These are phyloP conservation scores for Phyllosticta paracitricarpa DNA, from an alignment of 2,329 filamentous ascomycete species.

Conservation along the genomic window DNA sequence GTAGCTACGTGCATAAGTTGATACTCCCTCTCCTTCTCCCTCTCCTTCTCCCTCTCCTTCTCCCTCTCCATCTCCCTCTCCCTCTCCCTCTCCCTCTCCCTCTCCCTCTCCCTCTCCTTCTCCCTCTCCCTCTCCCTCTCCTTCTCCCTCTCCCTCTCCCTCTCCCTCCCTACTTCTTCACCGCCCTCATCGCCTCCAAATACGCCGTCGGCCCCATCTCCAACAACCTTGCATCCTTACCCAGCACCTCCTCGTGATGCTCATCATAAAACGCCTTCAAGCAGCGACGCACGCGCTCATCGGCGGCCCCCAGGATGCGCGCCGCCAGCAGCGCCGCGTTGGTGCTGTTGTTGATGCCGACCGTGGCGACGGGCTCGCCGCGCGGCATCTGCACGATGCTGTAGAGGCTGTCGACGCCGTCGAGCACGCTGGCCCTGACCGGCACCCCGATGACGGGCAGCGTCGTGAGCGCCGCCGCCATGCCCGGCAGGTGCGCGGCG, in stretches of 20 bases:
- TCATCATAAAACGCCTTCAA: constrained; percentile 52
- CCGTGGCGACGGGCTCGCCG: constrained; percentile 33
- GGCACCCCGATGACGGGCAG: constrained; percentile 43
- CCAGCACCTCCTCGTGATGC: constrained; percentile 54
- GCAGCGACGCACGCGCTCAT: constrained; percentile 45
- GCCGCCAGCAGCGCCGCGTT: constrained; percentile 40
- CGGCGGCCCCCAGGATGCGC: constrained; percentile 35
- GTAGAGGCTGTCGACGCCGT: constrained; percentile 41
- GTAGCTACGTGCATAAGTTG: no score
- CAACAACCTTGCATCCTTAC: constrained; percentile 49
- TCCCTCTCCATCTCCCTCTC: no score
- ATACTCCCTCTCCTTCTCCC: no score
- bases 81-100: background rate
- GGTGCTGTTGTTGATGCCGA: constrained; percentile 37
- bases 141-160: no score
- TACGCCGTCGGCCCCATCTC: constrained; percentile 50
- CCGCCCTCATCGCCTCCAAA: constrained; percentile 27
- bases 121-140: no score
- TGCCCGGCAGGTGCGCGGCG: constrained; percentile 42
- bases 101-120: no score
- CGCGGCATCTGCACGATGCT: constrained; percentile 44
- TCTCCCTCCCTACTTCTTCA: constrained; percentile 1
- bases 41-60: no score
- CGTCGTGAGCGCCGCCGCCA: constrained; percentile 40
- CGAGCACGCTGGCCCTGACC: constrained; percentile 39